Conservation (phyloP, 371 early-diverging fungal species). For the Sporodiniella umbellata region DNA sequence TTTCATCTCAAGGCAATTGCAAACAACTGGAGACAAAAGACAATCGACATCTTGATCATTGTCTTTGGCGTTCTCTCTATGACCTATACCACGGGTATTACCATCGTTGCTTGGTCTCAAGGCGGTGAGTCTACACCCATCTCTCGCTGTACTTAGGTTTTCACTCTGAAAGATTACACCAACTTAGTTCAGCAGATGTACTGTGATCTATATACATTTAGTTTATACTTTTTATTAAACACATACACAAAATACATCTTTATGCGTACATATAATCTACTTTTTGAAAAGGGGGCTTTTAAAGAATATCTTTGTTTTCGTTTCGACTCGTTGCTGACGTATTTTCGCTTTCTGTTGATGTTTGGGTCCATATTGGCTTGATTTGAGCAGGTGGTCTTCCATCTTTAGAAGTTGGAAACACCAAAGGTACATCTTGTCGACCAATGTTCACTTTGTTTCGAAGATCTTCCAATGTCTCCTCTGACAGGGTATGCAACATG, state of each 20-base stretch:
- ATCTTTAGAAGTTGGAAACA: slow-evolving; percentile 57
- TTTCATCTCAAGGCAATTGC: slow-evolving; percentile 74
- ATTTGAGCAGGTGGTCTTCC: slow-evolving; percentile 44
- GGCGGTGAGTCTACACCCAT: slow-evolving; percentile 29
- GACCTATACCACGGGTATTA: slow-evolving; percentile 75
- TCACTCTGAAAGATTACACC: too few relatives aligned
- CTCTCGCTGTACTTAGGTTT: slow-evolving; percentile 24
- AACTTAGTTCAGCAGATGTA: not conserved
- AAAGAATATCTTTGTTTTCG: not conserved
- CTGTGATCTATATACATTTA: too few relatives aligned
- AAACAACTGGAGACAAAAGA: slow-evolving; percentile 27
- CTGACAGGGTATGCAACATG: slow-evolving; percentile 25
- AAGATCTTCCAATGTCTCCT: slow-evolving; percentile 8
- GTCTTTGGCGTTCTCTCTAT: slow-evolving; percentile 71
- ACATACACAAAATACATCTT: too few relatives aligned
- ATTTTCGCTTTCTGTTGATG: not conserved
- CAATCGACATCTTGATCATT: slow-evolving; percentile 60
- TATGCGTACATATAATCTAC: too few relatives aligned
- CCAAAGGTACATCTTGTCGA: not conserved
- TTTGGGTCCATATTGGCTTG: not conserved
- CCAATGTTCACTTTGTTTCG: slow-evolving; percentile 59
- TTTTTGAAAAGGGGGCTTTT: too few relatives aligned
- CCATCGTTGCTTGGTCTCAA: slow-evolving; percentile 61
- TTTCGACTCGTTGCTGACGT: slow-evolving; percentile 22
- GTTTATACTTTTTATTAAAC: too few relatives aligned